A percentile compares a stretch with the other conserved stretches of the same genome.
Evolutionary conservation across 495 filamentous ascomycete genomes (phyloP).

Genomic region (Tuber melanosporum): DNA sequence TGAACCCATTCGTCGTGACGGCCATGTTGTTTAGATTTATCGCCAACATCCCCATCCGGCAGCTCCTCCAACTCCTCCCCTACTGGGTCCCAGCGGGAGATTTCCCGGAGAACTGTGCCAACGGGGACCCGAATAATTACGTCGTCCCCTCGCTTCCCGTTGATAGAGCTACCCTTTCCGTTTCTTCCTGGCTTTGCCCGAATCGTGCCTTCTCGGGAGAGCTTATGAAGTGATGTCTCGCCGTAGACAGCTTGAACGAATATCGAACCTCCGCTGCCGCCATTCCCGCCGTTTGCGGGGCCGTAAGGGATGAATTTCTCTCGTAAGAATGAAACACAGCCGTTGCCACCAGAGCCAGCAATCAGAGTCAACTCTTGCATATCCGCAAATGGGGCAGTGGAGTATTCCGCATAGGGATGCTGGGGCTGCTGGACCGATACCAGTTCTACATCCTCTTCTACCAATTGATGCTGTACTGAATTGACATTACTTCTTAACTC

Average conservation of each 20-base stretch:
- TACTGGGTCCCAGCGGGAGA: slow-evolving; percentile 68
- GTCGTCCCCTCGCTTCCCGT: slow-evolving; percentile 78
- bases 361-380: slow-evolving; percentile 67
- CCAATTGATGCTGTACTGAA: neutral
- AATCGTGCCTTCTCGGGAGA: slow-evolving; percentile 67
- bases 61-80: slow-evolving; percentile 51
- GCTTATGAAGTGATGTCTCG: slow-evolving; percentile 86
- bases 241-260: slow-evolving; percentile 91
- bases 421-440: slow-evolving; percentile 55
- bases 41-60: slow-evolving; percentile 42
- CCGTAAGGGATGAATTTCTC: slow-evolving; percentile 82
- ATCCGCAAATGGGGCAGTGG: slow-evolving; percentile 74
- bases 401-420: slow-evolving; percentile 55
- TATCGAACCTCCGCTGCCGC: slow-evolving; percentile 80
- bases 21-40: slow-evolving; percentile 35
- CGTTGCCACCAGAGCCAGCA: slow-evolving; percentile 76
- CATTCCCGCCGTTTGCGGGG: slow-evolving; percentile 95
- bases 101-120: slow-evolving; percentile 80
- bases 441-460: slow-evolving; percentile 17
- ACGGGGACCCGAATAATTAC: slow-evolving; percentile 84
- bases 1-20: slow-evolving; percentile 71
- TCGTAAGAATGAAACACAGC: slow-evolving; percentile 85
- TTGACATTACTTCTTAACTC: neutral
- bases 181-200: slow-evolving; percentile 74
- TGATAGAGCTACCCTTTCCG: slow-evolving; percentile 73